Evolutionary conservation across 495 filamentous ascomycete species (phyloP).

Genomic region (Amniculicola lignicola): DNA sequence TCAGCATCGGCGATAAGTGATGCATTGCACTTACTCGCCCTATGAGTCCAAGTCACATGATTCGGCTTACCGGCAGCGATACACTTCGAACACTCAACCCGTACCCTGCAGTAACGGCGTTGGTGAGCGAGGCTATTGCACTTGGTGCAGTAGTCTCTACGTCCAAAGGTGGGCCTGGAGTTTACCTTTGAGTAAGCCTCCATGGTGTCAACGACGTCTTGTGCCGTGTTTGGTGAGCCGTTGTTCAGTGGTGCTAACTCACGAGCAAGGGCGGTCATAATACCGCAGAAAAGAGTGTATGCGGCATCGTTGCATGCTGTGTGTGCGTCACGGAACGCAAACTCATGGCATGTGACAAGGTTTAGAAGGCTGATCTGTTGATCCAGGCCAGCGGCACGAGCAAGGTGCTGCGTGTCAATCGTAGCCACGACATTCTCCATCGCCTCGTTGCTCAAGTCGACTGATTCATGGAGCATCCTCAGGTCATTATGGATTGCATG

Average conservation of each 20-base stretch:
- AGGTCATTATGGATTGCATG: conserved; percentile 9
- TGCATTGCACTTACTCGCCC: too few relatives aligned
- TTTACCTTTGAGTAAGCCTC: background rate
- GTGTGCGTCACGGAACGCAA: background rate
- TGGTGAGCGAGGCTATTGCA: background rate
- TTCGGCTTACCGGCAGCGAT: background rate
- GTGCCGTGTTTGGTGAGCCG: background rate
- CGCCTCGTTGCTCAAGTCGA: background rate
- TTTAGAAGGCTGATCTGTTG: background rate
- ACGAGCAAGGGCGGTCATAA: conserved; percentile 4
- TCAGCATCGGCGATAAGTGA: too few relatives aligned
- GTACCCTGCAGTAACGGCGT: background rate
- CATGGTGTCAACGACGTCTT: background rate
- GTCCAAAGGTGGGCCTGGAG: background rate
- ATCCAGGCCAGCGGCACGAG: background rate
- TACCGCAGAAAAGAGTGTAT: conserved; percentile 3
- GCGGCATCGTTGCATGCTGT: conserved; percentile 15
- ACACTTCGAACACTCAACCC: background rate
- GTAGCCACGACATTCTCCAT: conserved; percentile 4
- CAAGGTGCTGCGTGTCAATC: conserved; percentile 14
- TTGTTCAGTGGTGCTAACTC: too few relatives aligned
- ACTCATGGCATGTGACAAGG: background rate
- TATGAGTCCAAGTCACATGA: too few relatives aligned
- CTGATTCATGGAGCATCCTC: background rate
- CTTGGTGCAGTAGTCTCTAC: background rate